Evolutionary conservation across 495 filamentous ascomycete genomes (phyloP).

Genomic region (Annulohypoxylon bovei): DNA sequence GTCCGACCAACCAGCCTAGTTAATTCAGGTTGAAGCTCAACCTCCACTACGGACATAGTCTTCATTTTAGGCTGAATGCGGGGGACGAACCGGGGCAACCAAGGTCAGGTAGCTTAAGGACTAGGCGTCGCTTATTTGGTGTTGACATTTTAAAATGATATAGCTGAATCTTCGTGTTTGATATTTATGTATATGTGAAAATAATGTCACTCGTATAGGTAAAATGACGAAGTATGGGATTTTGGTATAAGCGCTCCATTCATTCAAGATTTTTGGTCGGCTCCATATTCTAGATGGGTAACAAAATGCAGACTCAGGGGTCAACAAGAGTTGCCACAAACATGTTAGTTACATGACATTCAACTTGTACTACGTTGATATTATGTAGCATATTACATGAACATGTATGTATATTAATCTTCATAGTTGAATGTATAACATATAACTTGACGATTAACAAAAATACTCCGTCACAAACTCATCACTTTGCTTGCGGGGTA

Average conservation of each 20-base stretch:
- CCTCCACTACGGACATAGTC: slow-evolving; percentile 36
- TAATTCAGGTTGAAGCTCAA: slow-evolving; percentile 19
- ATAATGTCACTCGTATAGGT: neutral
- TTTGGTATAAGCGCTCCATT: neutral
- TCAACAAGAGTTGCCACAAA: neutral
- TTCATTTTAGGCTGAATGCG: slow-evolving; percentile 49
- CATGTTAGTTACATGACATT: neutral
- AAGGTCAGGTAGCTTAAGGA: slow-evolving; percentile 7
- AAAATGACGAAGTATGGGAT: neutral
- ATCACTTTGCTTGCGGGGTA: slow-evolving; percentile 20
- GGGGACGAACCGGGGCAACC: slow-evolving; percentile 29
- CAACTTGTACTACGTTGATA: neutral
- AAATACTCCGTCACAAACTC: slow-evolving; percentile 1
- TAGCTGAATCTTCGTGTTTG: slow-evolving; percentile 5
- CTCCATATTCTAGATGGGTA: neutral
- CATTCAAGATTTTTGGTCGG: neutral
- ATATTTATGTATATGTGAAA: neutral
- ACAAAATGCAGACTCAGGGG: neutral
- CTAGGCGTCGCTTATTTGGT: neutral
- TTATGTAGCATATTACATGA: neutral
- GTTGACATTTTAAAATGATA: slow-evolving; percentile 11
- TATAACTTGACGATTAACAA: neutral
- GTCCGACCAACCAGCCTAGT: slow-evolving; percentile 37
- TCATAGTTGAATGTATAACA: neutral
- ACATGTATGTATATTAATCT: neutral